Conservation (phyloP, 352 stramenopile species). For the Globisporangium splendens region DNA sequence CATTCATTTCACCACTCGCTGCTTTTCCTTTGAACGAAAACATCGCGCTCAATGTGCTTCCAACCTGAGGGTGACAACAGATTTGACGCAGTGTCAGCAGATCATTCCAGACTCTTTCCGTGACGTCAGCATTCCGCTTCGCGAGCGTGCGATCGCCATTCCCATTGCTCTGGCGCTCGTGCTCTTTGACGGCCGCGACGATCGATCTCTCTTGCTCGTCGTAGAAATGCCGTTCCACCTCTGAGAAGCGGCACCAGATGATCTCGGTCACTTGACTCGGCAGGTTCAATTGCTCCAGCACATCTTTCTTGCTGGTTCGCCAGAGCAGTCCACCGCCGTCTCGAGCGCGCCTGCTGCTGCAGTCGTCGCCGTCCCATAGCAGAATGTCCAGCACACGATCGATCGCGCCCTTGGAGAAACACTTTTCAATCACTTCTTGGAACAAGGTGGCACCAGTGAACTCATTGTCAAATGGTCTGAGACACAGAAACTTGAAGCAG, state of each 20-base stretch:
- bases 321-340: constrained; percentile 54
- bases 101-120: constrained; percentile 52
- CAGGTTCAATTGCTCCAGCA: constrained; percentile 61
- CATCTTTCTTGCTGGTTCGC: constrained; percentile 72
- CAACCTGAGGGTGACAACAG: constrained; percentile 91
- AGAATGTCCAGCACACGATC: constrained; percentile 49
- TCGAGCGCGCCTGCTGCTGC: neutral
- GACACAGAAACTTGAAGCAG: constrained; percentile 67
- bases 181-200: constrained; percentile 24
- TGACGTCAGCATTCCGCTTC: constrained; percentile 12
- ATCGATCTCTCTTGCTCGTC: constrained; percentile 58
- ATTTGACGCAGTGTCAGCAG: constrained; percentile 86
- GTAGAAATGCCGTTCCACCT: constrained; percentile 82
- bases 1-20: constrained; percentile 4
- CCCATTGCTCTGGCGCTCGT: constrained; percentile 31
- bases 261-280: constrained; percentile 52
- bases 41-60: constrained; percentile 25
- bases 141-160: neutral
- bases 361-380: constrained; percentile 30
- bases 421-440: constrained; percentile 26
- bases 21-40: constrained; percentile 1
- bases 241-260: constrained; percentile 64
- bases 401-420: constrained; percentile 34
- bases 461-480: constrained; percentile 43
- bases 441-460: constrained; percentile 27